Percentiles rank a stretch among this genome's conserved stretches.
These are phyloP conservation scores for Trichoderma sp. DNA, from an alignment of 2,329 filamentous ascomycete species.

Conservation along the genomic window DNA sequence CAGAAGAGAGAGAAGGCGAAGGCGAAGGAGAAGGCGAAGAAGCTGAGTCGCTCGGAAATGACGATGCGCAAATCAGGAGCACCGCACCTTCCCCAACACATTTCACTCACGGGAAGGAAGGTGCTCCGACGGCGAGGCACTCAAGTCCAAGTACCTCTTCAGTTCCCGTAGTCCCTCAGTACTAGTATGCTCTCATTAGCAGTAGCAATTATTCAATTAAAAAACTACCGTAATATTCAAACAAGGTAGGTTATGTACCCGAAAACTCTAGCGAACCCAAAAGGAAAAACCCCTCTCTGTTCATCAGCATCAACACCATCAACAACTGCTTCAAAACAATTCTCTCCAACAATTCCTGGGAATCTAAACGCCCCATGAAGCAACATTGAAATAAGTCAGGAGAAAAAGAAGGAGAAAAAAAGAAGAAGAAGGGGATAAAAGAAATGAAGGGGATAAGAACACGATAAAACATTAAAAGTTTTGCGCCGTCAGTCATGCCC, in stretches of 20 bases:
- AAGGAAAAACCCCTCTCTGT: background rate
- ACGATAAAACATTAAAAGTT: conserved; percentile 1
- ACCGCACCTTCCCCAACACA: background rate
- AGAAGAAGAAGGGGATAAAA: background rate
- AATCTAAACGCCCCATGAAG: background rate
- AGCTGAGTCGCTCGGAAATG: background rate
- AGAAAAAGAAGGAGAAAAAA: background rate
- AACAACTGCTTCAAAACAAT: background rate
- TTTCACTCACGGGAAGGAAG: background rate
- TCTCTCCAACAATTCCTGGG: background rate
- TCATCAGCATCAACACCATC: conserved; percentile 6
- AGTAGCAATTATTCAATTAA: background rate
- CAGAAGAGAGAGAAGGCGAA: background rate
- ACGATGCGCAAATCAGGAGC: background rate
- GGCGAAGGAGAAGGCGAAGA: no score
- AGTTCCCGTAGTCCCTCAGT: background rate
- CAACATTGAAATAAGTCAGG: background rate
- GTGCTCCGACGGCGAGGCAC: background rate
- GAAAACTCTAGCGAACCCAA: background rate
- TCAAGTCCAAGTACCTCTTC: background rate
- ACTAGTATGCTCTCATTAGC: background rate
- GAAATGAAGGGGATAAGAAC: background rate
- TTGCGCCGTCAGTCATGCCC: conserved; percentile 8
- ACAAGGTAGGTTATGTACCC: conserved; percentile 1
- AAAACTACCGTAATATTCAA: background rate